Percentiles rank a stretch among this genome's conserved stretches.
Evolutionary conservation across 345 rosid species (phyloP).

Genomic region (Viola odorata): DNA sequence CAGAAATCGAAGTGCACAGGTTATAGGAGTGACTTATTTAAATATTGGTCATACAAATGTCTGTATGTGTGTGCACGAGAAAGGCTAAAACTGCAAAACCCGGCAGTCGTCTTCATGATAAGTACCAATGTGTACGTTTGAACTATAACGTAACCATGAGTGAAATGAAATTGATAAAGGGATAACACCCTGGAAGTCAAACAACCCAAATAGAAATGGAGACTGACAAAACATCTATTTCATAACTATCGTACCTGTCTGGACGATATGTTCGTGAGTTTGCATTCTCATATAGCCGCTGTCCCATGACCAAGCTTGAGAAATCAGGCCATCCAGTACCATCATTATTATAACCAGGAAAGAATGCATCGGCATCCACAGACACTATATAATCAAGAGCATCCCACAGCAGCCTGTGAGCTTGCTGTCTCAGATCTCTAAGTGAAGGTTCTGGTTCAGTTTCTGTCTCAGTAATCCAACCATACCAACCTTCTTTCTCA

Average conservation of each 20-base stretch:
- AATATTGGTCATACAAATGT: no score
- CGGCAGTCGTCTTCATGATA: no score
- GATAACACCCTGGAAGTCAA: background rate
- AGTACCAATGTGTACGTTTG: no score
- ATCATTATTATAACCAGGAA: constrained; percentile 83
- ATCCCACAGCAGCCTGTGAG: constrained; percentile 89
- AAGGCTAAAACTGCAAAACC: no score
- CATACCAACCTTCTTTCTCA: constrained; percentile 99
- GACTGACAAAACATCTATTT: background rate
- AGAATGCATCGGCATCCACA: constrained; percentile 86
- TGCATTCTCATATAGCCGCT: constrained; percentile 84
- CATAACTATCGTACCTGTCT: constrained; percentile 52
- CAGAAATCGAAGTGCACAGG: background rate
- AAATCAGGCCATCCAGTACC: constrained; percentile 92
- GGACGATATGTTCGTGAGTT: constrained; percentile 82
- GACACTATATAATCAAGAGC: constrained; percentile 91
- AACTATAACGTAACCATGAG: no score
- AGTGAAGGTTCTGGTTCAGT: constrained; percentile 79
- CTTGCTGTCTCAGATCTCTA: constrained; percentile 71
- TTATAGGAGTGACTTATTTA: no score
- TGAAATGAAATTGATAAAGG: background rate
- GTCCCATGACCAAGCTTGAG: constrained; percentile 96
- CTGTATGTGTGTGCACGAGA: no score
- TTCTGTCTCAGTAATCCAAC: constrained; percentile 80
- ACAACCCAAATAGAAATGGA: background rate